Base-by-base conservation (phyloP, 345 rosid species). In the Salix viminalis region DNA sequence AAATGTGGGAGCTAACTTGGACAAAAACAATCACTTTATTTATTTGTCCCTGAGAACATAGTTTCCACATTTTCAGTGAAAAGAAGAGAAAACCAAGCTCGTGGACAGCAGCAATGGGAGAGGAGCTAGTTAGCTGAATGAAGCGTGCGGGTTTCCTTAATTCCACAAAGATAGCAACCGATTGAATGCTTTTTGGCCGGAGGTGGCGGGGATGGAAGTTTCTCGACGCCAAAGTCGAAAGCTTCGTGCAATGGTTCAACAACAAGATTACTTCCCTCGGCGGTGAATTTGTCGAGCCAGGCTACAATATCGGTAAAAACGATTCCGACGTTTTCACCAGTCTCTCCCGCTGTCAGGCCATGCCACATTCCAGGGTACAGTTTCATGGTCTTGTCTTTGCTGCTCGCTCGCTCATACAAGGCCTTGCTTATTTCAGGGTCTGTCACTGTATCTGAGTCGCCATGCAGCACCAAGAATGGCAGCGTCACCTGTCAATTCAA, bases 301-400 rank as follows among this genome's bases (percentile, higher is more conserved):
- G 78, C 69, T 19, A 88, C 80, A 56, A 96, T 86, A 67, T 96
- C 97, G 5, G 84, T 89, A 39, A 93, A 93, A 18, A 96, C 98
- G 4, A 87, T 86, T 64, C 85, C 89, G 0, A 91, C 78, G 83
- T 96, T 93, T 4, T 84, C 88, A 1, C 93, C 96, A 0, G 98
- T 91, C 80, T 96, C 99, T 8, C 99, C 99, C 0, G 90, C 79
- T 3, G 98, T 93, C 70, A 96, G 79, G 15, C 76, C 93, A 50
- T 96, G 99, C 99, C 99, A 96, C 99, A 96, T 96, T 54, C 96
- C 97, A 0, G 92, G 90, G 77, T 93, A 96, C 50, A 96, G 79
- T 60, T 87, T 91, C 0, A 96, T 86, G 70, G 93, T 96, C 89
- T 93, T 93, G 87, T 96, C 99, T 39, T 39, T 65, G 82, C 97